A percentile compares a stretch with the other conserved stretches of the same genome.
Evolutionary conservation across 2,329 filamentous ascomycete species (phyloP).

Genomic region (Colletotrichum musicola): DNA sequence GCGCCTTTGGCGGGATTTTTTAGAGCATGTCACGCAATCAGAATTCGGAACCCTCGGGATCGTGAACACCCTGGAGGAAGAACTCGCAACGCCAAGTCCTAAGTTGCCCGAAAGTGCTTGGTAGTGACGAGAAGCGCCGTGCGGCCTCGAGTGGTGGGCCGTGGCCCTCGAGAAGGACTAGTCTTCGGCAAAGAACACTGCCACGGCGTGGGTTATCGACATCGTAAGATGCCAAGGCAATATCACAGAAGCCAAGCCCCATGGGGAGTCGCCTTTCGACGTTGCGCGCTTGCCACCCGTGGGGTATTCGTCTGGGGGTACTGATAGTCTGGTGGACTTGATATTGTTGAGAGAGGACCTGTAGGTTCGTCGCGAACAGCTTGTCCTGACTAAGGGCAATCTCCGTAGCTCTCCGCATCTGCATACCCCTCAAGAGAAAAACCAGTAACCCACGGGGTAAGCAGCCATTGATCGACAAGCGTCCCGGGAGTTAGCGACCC

Average conservation of each 20-base stretch:
- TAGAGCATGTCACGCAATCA: too few relatives aligned
- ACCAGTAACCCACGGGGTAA: neutral
- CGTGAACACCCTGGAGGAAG: too few relatives aligned
- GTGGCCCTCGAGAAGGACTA: neutral
- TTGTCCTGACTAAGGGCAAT: neutral
- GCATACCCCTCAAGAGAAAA: neutral
- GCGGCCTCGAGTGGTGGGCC: too few relatives aligned
- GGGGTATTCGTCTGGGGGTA: neutral
- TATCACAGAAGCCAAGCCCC: conserved; percentile 2
- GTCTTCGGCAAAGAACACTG: neutral
- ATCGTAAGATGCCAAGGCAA: conserved; percentile 38
- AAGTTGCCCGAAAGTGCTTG: too few relatives aligned
- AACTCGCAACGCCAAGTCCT: too few relatives aligned
- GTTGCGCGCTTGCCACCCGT: neutral
- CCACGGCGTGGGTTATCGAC: neutral
- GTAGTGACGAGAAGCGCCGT: too few relatives aligned
- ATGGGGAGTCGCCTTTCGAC: neutral
- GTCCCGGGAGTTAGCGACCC: neutral
- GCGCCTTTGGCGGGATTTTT: too few relatives aligned
- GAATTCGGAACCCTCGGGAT: too few relatives aligned
- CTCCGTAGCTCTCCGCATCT: conserved; percentile 18
- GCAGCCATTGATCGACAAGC: neutral
- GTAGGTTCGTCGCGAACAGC: neutral
- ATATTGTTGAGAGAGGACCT: neutral
- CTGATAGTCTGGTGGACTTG: neutral